Evolutionary conservation across 2,329 filamentous ascomycete genomes (phyloP), one percentile per base, ranked within the genome.

Genomic region (Ilyonectria robusta): DNA sequence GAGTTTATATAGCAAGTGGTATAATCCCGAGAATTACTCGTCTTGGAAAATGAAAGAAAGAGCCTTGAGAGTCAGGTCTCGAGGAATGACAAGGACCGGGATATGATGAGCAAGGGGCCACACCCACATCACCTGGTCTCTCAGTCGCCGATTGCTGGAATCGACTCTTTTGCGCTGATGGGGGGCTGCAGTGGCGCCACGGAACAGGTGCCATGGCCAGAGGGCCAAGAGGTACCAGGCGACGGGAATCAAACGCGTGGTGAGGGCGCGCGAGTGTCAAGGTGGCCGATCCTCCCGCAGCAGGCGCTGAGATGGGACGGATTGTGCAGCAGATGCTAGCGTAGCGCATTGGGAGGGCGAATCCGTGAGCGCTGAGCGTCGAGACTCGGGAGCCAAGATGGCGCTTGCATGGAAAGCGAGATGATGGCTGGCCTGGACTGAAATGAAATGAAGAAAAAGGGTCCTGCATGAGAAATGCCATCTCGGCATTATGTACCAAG

Each of bases 151-250:
- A 59, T 50, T 59, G 56, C 48, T 59, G 47, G 55, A 64, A 64
- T 54, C 55, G 50, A 53, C 17, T 7, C 19, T 21, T 33, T 53
- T 33, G 31, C 9, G 17, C 50, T 53, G 31, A 35, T 42, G 17
- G 23, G 21, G 21, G 42, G 40, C 37, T 26, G n/a, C 19, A 50
- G 31, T 56, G 65, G 66, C 44, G 47, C 58, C 57, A 62, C 59
- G 58, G 47, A 19, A 72, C 47, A 50, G 63, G 60, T 66, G 42
- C 46, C 51, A 63, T 65, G 26, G 47, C 57, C 62, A 73, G 59
- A 59, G 50, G 11, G 55, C 46, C 47, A 62, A 46, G 53, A 29
- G 8, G 21, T 47, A 9, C 44, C 44, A 7, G 29, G 17, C 47
- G 47, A 42, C 47, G 48, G 29, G 50, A 46, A 60, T 62, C 50